Percentiles rank a stretch among this genome's conserved stretches.
These are phyloP conservation scores for Amanita polypyramis DNA, from an alignment of 768 basidiomycete genomes.

Conservation along the genomic window DNA sequence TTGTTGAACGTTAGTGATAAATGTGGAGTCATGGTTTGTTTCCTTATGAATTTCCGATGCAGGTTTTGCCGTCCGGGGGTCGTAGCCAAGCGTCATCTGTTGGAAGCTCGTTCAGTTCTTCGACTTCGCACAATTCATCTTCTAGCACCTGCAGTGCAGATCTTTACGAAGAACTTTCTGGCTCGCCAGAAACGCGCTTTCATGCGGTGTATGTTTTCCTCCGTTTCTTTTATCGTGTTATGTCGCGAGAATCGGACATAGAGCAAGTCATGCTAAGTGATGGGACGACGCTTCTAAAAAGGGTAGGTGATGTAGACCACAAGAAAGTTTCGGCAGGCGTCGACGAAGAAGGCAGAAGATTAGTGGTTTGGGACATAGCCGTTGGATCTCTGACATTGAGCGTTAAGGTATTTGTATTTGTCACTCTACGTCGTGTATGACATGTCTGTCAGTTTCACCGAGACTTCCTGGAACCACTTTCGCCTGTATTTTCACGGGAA, in stretches of 20 bases:
- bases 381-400: conserved; percentile 49
- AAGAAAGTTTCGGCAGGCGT: conserved; percentile 7
- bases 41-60: conserved; percentile 12
- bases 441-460: conserved; percentile 40
- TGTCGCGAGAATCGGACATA: conserved; percentile 11
- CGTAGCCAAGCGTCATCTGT: conserved; percentile 1
- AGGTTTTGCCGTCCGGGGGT: conserved; percentile 6
- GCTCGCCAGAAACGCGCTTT: conserved; percentile 50
- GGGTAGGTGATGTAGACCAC: not conserved
- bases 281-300: not conserved
- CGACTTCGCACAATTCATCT: conserved; percentile 7
- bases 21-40: not conserved
- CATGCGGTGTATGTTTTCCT: conserved; percentile 54
- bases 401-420: conserved; percentile 37
- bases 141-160: conserved; percentile 12
- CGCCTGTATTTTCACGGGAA: conserved; percentile 39
- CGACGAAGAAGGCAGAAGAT: conserved; percentile 20
- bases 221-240: conserved; percentile 40
- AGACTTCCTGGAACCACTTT: conserved; percentile 47
- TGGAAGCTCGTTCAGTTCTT: conserved; percentile 9
- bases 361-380: conserved; percentile 47
- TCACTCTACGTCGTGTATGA: not conserved
- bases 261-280: not conserved
- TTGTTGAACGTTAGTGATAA: conserved; percentile 28
- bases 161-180: conserved; percentile 42